Evolutionary conservation across 805 yeast species (phyloP).

Genomic region (Lipomyces oligophaga): DNA sequence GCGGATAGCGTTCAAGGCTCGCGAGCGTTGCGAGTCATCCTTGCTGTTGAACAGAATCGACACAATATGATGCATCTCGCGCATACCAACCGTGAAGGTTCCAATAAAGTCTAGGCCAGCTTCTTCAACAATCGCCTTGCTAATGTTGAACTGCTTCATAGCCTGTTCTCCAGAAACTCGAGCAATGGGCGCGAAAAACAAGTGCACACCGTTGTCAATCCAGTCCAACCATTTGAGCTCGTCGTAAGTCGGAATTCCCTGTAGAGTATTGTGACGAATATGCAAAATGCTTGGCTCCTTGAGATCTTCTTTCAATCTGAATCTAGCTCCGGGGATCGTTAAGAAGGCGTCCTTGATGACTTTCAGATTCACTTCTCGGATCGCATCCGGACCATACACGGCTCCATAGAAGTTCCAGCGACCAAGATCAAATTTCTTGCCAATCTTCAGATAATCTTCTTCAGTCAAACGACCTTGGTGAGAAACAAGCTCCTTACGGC

Average conservation of each 20-base stretch:
- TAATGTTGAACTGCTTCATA: slow-evolving; percentile 8
- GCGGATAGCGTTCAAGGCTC: slow-evolving; percentile 4
- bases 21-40: not conserved
- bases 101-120: slow-evolving; percentile 10
- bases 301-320: not conserved
- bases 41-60: slow-evolving; percentile 4
- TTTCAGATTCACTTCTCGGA: slow-evolving; percentile 5
- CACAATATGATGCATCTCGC: slow-evolving; percentile 13
- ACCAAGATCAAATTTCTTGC: slow-evolving; percentile 4
- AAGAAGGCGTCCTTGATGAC: slow-evolving; percentile 10
- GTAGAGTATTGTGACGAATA: slow-evolving; percentile 1
- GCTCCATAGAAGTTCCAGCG: slow-evolving; percentile 16
- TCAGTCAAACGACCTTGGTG: slow-evolving; percentile 5
- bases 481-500: slow-evolving; percentile 1
- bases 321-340: slow-evolving; percentile 9
- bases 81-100: slow-evolving; percentile 13
- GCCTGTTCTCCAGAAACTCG: slow-evolving; percentile 10
- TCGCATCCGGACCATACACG: slow-evolving; percentile 3
- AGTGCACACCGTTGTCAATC: slow-evolving; percentile 8
- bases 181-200: slow-evolving; percentile 11
- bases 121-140: slow-evolving; percentile 6
- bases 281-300: slow-evolving; percentile 4
- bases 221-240: slow-evolving; percentile 13
- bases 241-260: slow-evolving; percentile 7
- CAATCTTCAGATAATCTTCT: slow-evolving; percentile 2